Conservation (phyloP, 495 filamentous ascomycete species). For the Chlorociboria aeruginascens region DNA sequence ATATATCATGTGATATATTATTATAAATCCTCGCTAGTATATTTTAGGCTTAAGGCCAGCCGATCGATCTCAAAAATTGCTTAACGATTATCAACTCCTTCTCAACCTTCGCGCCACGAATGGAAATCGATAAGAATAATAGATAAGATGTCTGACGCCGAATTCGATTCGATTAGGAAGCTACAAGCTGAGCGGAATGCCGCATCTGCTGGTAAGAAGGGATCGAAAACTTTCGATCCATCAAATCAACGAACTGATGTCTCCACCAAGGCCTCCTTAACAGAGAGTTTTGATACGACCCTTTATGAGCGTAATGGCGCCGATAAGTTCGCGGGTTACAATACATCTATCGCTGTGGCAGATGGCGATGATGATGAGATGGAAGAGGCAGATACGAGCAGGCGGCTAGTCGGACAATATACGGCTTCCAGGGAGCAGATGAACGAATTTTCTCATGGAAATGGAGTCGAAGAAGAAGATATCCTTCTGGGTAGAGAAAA, state of each 20-base stretch:
- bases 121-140: too few species aligned
- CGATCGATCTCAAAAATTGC: not conserved
- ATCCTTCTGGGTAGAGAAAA: conserved; percentile 79
- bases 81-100: not conserved
- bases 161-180: conserved; percentile 72
- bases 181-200: conserved; percentile 91
- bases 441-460: conserved; percentile 83
- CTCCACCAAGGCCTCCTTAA: conserved; percentile 90
- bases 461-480: conserved; percentile 84
- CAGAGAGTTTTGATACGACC: conserved; percentile 85
- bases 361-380: conserved; percentile 81
- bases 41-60: too few species aligned
- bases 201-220: conserved; percentile 67
- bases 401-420: conserved; percentile 88
- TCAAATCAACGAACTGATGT: conserved; percentile 78
- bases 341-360: conserved; percentile 71
- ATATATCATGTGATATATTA: too few species aligned
- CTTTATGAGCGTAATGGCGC: conserved; percentile 74
- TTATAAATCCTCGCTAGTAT: too few species aligned
- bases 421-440: conserved; percentile 85
- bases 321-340: conserved; percentile 86
- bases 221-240: conserved; percentile 76
- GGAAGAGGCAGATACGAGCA: conserved; percentile 58
- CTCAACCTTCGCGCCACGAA: not conserved
- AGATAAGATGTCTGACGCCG: conserved; percentile 47